phyloP scores from a whole-genome alignment of 306 rosid genomes.

The Ormosia emarginata region DNA sequence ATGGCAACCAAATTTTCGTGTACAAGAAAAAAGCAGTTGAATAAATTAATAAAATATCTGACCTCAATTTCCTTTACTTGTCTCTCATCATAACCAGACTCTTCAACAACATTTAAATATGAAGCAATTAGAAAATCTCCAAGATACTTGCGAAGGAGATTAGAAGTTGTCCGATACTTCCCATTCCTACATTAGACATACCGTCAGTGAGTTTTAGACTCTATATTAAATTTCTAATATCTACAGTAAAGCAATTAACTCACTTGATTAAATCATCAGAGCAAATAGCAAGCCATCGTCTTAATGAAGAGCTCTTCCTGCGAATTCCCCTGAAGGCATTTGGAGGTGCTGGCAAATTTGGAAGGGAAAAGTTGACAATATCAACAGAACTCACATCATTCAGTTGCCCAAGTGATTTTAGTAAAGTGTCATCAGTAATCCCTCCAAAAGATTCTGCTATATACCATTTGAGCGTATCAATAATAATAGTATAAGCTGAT shows the following conservation, averaged over 20 bases:
- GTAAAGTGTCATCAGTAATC: constrained; percentile 56
- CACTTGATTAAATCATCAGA: constrained; percentile 73
- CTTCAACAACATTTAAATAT: constrained; percentile 72
- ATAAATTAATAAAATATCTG: constrained; percentile 25
- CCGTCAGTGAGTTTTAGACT: constrained; percentile 8
- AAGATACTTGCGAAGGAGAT: constrained; percentile 90
- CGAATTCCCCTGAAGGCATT: constrained; percentile 82
- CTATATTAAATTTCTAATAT: neutral
- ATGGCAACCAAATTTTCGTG: constrained; percentile 9
- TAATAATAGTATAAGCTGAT: constrained; percentile 9
- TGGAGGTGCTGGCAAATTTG: constrained; percentile 78
- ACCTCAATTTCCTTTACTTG: constrained; percentile 92
- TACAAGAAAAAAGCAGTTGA: constrained; percentile 16
- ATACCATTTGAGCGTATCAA: constrained; percentile 30
- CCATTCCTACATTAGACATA: constrained; percentile 58
- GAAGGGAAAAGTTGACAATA: constrained; percentile 57
- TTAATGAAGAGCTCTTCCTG: constrained; percentile 78
- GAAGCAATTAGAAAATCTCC: constrained; percentile 92
- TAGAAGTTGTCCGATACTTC: constrained; percentile 48
- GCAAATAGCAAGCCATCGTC: constrained; percentile 96
- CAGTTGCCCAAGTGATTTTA: constrained; percentile 54
- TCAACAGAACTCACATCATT: constrained; percentile 49
- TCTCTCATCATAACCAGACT: constrained; percentile 76
- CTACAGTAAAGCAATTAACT: constrained; percentile 29
- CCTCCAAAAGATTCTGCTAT: constrained; percentile 68